Percentiles rank a stretch among this genome's conserved stretches.
phyloP scores from a whole-genome alignment of 139 green algal species.

The Coelastrella sp. region DNA sequence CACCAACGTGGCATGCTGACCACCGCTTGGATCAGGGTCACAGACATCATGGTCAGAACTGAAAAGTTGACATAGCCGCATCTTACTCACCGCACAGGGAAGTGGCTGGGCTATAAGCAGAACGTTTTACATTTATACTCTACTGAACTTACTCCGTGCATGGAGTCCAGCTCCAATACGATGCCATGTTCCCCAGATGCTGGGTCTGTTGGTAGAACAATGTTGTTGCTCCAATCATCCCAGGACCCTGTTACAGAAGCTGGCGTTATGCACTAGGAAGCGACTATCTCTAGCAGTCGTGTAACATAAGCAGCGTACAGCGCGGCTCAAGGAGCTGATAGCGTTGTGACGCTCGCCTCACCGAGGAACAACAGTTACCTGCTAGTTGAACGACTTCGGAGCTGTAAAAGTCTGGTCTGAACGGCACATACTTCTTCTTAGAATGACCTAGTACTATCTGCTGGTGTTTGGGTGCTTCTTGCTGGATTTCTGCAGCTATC shows the following conservation, averaged over 20 bases:
- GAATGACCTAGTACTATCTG: background rate
- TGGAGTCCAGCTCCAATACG: constrained; percentile 30
- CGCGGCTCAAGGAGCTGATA: no score
- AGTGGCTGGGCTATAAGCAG: no score
- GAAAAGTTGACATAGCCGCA: no score
- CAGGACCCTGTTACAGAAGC: constrained; percentile 18
- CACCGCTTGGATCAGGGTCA: no score
- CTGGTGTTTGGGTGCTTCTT: background rate
- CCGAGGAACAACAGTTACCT: constrained; percentile 5
- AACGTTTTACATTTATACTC: background rate
- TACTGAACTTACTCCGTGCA: constrained; percentile 15
- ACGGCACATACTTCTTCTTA: constrained; percentile 17
- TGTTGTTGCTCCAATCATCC: constrained; percentile 29
- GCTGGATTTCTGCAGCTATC: background rate
- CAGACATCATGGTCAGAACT: no score
- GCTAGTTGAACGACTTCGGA: constrained; percentile 18
- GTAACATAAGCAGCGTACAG: no score
- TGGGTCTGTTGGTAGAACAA: constrained; percentile 16
- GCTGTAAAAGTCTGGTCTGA: constrained; percentile 33
- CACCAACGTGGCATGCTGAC: no score
- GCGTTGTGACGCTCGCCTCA: background rate
- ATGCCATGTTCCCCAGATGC: constrained; percentile 19
- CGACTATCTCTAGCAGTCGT: no score
- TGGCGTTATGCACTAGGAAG: background rate
- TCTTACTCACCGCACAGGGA: no score